Evolutionary conservation across 1,139 yeast genomes (phyloP), one percentile per base, ranked within the genome.

Genomic region (Zygosaccharomyces pseudobailii): DNA sequence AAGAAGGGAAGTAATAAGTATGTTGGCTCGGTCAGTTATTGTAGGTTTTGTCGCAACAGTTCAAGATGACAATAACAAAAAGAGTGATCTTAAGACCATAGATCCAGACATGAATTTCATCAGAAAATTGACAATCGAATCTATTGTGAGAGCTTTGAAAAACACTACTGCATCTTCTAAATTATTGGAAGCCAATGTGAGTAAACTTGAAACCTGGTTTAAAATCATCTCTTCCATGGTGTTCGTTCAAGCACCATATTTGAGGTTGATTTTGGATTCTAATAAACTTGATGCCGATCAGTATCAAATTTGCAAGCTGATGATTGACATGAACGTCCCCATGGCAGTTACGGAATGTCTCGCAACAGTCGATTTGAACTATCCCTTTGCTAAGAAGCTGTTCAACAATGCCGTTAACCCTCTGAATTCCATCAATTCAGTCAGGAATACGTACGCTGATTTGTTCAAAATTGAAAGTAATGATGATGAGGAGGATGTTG

Each of bases 101-200:
- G 89, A 85, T 58, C 76, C 84, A 0, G 89, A 84, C 52, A 73
- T 87, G 76, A 74, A 80, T 0, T 80, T 82, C 56, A 81, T 89
- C 32, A 71, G 97, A 47, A 83, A 82, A 55, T 86, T 83, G 59
- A 78, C 87, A 7, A 77, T 82, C 27, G 97, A 89, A 54, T 73
- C 83, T 0, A 65, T 87, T n/a, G 72, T 79, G 34, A 85, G 81
- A 55, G 80, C 64, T 0, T 37, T 64, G 33, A 57, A 50, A 42
- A 57, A 58, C 25, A 51, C 65, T 2, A 55, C 62, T 10, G 51
- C 61, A 3, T 47, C 63, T 5, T 50, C 62, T 9, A 61, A 61
- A 32, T 28, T 48, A 3, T 36, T 63, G 23, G 66, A 64, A 44
- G 46, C 50, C 4, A 62, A 61, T 49, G 58, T 61, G 5, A 55